Evolutionary conservation across 495 filamentous ascomycete species (phyloP), one percentile per base, ranked within the genome.

Genomic region (Collariella sp.): DNA sequence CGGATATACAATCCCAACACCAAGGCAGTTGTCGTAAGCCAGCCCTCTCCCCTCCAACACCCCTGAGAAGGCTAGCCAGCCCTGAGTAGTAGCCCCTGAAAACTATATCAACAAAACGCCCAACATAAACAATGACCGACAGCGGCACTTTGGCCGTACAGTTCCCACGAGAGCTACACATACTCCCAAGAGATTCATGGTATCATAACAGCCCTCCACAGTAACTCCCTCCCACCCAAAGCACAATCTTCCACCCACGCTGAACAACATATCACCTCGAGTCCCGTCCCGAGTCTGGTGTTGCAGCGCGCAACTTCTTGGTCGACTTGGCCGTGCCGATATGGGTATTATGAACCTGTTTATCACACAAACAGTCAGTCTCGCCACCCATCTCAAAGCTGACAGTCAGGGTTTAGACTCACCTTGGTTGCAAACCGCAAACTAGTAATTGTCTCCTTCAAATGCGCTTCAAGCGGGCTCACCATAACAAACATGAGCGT

Each of bases 401-500:
- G 24, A 26, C 7, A 36, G 18, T n/a, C n/a, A 44, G 23, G 9
- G 13, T 11, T 36, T 47, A 6, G 13, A 71, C 70, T 69, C 61
- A 79, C 91, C 77, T 97, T 97, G 11, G 88, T 93, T 15, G 94
- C 93, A 73, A 99, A 99, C 65, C 94, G 86, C 66, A 99, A 78
- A 70, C 89, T 95, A 24, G 91, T 94, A 69, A 96, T 79, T 13
- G 90, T 96, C 76, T 99, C 94, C 50, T 81, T 83, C 50, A 96
- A 73, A 74, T 97, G 94, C 3, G 85, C 88, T 75, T 94, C 85
- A 47, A 97, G 72, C 26, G 93, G 93, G 65, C 86, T 91, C 57
- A 94, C 85, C 89, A 96, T 97, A 68, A 97, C 89, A 61, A 99
- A 95, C 93, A 97, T 99, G 56, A 99, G 86, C 4, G 94, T 97